These are phyloP conservation scores for Macrotyloma uniflorum DNA, from an alignment of 306 rosid genomes.

Conservation along the genomic window DNA sequence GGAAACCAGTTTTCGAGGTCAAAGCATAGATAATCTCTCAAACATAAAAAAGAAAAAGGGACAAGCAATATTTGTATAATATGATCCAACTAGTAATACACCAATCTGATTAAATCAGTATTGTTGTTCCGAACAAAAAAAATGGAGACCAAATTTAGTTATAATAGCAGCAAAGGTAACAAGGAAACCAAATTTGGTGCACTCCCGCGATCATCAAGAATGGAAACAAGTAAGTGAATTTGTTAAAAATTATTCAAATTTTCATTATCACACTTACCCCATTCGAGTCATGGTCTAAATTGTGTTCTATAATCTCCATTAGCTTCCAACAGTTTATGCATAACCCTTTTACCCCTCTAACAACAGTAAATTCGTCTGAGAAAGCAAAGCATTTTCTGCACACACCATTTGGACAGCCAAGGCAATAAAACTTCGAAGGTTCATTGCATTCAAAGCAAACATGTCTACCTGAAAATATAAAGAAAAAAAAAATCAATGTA, in stretches of 20 bases:
- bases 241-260: not conserved
- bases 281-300: constrained; percentile 50
- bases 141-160: not conserved
- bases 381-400: constrained; percentile 52
- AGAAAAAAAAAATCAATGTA: not conserved
- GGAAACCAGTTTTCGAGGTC: constrained; percentile 14
- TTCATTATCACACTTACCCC: constrained; percentile 58
- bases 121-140: not conserved
- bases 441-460: constrained; percentile 52
- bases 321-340: constrained; percentile 62
- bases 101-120: not conserved
- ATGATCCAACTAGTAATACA: constrained; percentile 6
- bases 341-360: constrained; percentile 53
- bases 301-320: constrained; percentile 55
- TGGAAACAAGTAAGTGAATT: not conserved
- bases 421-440: constrained; percentile 52
- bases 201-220: not conserved
- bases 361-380: constrained; percentile 43
- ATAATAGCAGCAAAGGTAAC: not conserved
- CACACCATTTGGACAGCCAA: constrained; percentile 62
- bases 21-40: not conserved
- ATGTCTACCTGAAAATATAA: constrained; percentile 60
- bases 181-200: not conserved
- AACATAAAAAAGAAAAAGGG: not conserved
- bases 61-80: not conserved